These are phyloP conservation scores for Pyrenopolyporus hunteri DNA, from an alignment of 495 filamentous ascomycete species.

Conservation along the genomic window DNA sequence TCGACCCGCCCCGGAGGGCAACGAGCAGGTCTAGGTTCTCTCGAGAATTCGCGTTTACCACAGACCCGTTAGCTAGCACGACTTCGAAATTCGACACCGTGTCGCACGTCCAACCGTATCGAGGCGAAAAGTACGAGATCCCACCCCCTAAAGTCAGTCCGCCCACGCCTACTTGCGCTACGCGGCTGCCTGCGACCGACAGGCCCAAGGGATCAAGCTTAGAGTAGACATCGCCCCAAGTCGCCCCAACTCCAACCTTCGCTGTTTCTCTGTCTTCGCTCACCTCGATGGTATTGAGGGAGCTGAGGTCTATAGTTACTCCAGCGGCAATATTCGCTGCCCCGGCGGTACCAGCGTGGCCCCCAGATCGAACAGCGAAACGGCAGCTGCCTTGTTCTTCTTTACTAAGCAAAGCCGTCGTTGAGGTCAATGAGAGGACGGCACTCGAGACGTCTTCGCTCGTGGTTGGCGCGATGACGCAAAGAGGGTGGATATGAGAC, in stretches of 20 bases:
- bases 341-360: conserved; percentile 44
- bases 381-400: not conserved
- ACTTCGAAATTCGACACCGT: conserved; percentile 56
- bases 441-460: conserved; percentile 48
- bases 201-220: conserved; percentile 43
- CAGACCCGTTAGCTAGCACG: conserved; percentile 59
- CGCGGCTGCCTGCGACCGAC: conserved; percentile 48
- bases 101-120: conserved; percentile 60
- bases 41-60: conserved; percentile 54
- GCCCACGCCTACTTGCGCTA: conserved; percentile 45
- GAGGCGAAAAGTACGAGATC: conserved; percentile 51
- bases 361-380: conserved; percentile 56
- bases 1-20: conserved; percentile 60
- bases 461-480: conserved; percentile 49
- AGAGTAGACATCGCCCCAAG: conserved; percentile 47
- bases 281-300: conserved; percentile 32
- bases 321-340: conserved; percentile 48
- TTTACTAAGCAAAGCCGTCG: not conserved
- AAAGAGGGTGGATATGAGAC: conserved; percentile 43
- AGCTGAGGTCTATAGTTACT: conserved; percentile 52
- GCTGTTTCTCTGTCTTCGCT: conserved; percentile 23
- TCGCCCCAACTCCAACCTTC: conserved; percentile 39
- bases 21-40: conserved; percentile 61
- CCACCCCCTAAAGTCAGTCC: conserved; percentile 56
- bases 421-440: conserved; percentile 38